These are phyloP conservation scores for Fomitopsis schrenkii DNA, from an alignment of 1,284 basidiomycete genomes.

Conservation along the genomic window DNA sequence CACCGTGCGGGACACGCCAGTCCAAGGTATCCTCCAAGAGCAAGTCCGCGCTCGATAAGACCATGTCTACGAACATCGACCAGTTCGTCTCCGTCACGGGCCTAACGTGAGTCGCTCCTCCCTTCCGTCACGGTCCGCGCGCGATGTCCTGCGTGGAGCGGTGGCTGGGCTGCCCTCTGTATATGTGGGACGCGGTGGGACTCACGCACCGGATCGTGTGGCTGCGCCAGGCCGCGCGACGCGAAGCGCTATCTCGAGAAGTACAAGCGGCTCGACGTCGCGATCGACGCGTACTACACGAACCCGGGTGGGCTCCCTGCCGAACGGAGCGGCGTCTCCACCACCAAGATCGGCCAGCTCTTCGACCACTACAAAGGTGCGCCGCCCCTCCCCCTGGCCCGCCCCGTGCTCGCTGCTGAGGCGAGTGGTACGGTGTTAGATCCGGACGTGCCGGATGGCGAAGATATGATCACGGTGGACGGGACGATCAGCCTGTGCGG, in stretches of 20 bases:
- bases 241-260: slow-evolving; percentile 73
- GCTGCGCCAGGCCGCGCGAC: slow-evolving; percentile 46
- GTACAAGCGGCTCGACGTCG: slow-evolving; percentile 66
- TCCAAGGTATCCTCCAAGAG: slow-evolving; percentile 9
- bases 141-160: slow-evolving; percentile 3
- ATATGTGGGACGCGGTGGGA: not conserved
- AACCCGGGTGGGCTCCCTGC: slow-evolving; percentile 27
- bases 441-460: slow-evolving; percentile 47
- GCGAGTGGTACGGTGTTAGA: slow-evolving; percentile 30
- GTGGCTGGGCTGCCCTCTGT: not conserved
- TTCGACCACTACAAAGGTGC: slow-evolving; percentile 82
- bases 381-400: slow-evolving; percentile 10
- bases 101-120: slow-evolving; percentile 51
- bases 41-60: slow-evolving; percentile 19
- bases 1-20: not conserved
- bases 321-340: slow-evolving; percentile 38
- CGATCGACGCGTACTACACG: slow-evolving; percentile 74
- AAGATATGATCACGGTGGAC: slow-evolving; percentile 58
- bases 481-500: slow-evolving; percentile 74
- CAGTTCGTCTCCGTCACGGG: slow-evolving; percentile 68
- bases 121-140: not conserved
- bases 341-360: slow-evolving; percentile 55
- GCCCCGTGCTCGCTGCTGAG: not conserved
- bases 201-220: slow-evolving; percentile 3
- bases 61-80: slow-evolving; percentile 42